Base-by-base conservation (phyloP, 129 eudicot genomes). In the Centaurea solstitialis region DNA sequence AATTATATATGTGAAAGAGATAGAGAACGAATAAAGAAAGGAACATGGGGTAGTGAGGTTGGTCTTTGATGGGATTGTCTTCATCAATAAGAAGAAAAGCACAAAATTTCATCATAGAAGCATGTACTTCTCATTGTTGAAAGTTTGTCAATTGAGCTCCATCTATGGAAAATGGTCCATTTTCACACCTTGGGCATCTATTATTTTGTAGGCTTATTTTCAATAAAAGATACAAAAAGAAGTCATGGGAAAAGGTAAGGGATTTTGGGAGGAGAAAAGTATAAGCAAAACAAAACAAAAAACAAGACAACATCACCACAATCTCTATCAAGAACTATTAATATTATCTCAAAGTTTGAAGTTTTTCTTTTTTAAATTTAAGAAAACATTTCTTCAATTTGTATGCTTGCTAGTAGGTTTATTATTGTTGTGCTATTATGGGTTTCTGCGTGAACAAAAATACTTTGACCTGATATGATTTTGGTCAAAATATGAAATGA, bases 121-220 rank as follows among this genome's bases (percentile, higher is more conserved):
- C 68, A 70, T 82, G 86, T 82, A 82, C 82, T 70, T 18, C 22
- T 59, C 7, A 28, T 65, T 57, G 79, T 43, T 81, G 69, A 73
- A 73, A 40, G 10, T 35, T 82, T 76, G 73, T 82, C 75, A 73
- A 82, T 40, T 76, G 81, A 82, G 53, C 76, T 76, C 86, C 78
- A 26, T 57, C 50, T 76, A 70, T 82, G 86, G 86, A 70, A 82
- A 82, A 70, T 76, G 73, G 81, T 82, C 77, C 28, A 76, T 71
- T 76, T 76, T 82, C 74, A 70, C 86, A 59, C 73, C 81, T 39
- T 75, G 9, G 73, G 81, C 86, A 76, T 76, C 78, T 70, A 70
- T 76, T 82, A 39, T 70, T 61, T 76, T 76, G 81, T 61, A 40
- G 81, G 78, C 68, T 82, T 76, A 70, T 70, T 82, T 82, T 76